A percentile compares a stretch with the other conserved stretches of the same genome.
Conservation (phyloP, 1,284 basidiomycete genomes). For the Irpex sp. region DNA sequence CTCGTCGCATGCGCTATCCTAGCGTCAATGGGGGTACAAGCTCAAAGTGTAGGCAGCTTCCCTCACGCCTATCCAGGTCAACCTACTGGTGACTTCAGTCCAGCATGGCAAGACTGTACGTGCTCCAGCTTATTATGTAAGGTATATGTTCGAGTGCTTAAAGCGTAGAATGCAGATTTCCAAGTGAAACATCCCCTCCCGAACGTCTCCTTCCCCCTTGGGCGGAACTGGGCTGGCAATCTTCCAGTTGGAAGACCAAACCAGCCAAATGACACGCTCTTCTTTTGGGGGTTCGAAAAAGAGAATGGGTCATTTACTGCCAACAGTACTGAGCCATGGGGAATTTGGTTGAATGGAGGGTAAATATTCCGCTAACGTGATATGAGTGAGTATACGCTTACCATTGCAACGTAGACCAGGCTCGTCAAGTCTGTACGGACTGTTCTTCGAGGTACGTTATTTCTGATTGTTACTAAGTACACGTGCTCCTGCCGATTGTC, state of each 20-base stretch:
- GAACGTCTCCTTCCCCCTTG: constrained; percentile 54
- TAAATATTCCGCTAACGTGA: constrained; percentile 25
- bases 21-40: too few relatives aligned
- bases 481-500: too few relatives aligned
- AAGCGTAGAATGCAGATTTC: constrained; percentile 15
- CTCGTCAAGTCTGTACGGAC: constrained; percentile 61
- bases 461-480: too few relatives aligned
- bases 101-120: constrained; percentile 29
- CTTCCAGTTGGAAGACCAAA: constrained; percentile 56
- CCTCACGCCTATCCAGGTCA: constrained; percentile 21
- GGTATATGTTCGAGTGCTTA: not conserved
- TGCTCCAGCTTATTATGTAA: not conserved
- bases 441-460: constrained; percentile 40
- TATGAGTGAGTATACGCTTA: not conserved
- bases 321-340: constrained; percentile 50
- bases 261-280: constrained; percentile 68
- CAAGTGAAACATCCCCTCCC: constrained; percentile 38
- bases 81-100: constrained; percentile 21
- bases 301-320: constrained; percentile 52
- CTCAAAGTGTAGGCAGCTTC: not conserved
- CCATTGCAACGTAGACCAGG: constrained; percentile 45
- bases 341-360: constrained; percentile 74
- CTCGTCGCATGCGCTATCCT: too few relatives aligned
- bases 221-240: constrained; percentile 63
- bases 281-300: constrained; percentile 64